phyloP scores from a whole-genome alignment of 345 rosid species.

The Rhodamnia rubescens region DNA sequence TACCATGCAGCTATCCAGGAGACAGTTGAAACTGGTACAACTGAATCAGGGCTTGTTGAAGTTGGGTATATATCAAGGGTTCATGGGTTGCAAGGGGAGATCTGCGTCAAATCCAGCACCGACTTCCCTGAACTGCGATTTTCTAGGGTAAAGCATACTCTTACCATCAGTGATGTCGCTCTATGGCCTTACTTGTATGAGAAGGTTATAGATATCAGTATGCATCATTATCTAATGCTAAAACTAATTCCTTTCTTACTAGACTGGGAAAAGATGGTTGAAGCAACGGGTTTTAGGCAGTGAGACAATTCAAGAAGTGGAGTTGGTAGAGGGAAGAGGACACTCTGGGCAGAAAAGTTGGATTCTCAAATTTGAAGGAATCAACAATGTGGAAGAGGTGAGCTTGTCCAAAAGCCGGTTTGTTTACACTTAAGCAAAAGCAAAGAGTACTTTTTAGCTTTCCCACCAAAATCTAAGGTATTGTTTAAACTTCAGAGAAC shows the following conservation, averaged over 20 bases:
- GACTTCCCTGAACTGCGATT: constrained; percentile 83
- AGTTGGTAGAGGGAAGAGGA: constrained; percentile 70
- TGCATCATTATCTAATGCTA: neutral
- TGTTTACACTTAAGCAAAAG: neutral
- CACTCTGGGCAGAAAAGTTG: constrained; percentile 70
- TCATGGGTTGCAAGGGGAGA: constrained; percentile 81
- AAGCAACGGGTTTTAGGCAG: constrained; percentile 51
- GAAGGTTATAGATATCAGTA: neutral
- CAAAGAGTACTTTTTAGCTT: neutral
- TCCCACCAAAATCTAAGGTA: neutral
- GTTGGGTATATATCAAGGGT: constrained; percentile 65
- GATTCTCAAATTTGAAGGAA: constrained; percentile 69
- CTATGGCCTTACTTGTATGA: neutral
- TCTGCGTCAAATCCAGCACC: constrained; percentile 64
- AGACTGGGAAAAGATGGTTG: constrained; percentile 94
- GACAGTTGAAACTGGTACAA: constrained; percentile 25
- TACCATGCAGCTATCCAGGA: constrained; percentile 9
- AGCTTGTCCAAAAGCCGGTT: neutral
- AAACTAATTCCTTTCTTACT: neutral
- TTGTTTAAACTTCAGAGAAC: neutral
- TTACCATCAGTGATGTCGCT: neutral
- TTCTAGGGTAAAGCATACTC: constrained; percentile 30
- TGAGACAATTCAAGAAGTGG: constrained; percentile 60
- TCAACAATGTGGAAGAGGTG: constrained; percentile 67
- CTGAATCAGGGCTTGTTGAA: constrained; percentile 42